Evolutionary conservation across 805 yeast genomes (phyloP).

Genomic region (Candida takata): DNA sequence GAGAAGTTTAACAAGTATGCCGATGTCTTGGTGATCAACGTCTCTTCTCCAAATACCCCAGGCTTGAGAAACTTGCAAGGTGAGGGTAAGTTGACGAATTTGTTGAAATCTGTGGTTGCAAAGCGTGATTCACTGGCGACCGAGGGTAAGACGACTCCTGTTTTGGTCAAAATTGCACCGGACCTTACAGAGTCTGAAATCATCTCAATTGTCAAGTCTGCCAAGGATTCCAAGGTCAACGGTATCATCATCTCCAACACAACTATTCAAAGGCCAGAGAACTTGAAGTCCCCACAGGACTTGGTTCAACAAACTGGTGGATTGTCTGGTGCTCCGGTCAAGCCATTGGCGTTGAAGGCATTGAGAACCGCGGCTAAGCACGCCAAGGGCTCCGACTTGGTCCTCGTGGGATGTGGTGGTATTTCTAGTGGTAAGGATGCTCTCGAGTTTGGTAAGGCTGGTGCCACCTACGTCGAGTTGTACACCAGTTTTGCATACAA

Average conservation of each 20-base stretch:
- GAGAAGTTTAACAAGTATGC: constrained; percentile 75
- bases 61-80: constrained; percentile 84
- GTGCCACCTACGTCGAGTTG: constrained; percentile 82
- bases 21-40: constrained; percentile 84
- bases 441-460: constrained; percentile 85
- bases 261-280: constrained; percentile 74
- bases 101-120: constrained; percentile 59
- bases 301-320: constrained; percentile 70
- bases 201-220: constrained; percentile 73
- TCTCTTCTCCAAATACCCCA: constrained; percentile 94
- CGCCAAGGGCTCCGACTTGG: constrained; percentile 65
- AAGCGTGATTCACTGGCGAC: constrained; percentile 54
- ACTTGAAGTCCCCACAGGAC: constrained; percentile 42
- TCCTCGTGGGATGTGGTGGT: constrained; percentile 93
- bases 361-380: constrained; percentile 64
- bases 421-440: constrained; percentile 84
- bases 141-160: constrained; percentile 54
- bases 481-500: constrained; percentile 88
- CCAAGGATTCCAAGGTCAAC: constrained; percentile 70
- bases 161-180: constrained; percentile 89
- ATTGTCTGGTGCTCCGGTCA: constrained; percentile 86
- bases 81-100: constrained; percentile 61
- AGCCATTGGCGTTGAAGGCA: constrained; percentile 69
- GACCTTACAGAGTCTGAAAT: constrained; percentile 80
- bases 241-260: constrained; percentile 93